Evolutionary conservation across 352 stramenopile genomes (phyloP), one percentile per base, ranked within the genome.

Genomic region (Phytopythium delawarense): DNA sequence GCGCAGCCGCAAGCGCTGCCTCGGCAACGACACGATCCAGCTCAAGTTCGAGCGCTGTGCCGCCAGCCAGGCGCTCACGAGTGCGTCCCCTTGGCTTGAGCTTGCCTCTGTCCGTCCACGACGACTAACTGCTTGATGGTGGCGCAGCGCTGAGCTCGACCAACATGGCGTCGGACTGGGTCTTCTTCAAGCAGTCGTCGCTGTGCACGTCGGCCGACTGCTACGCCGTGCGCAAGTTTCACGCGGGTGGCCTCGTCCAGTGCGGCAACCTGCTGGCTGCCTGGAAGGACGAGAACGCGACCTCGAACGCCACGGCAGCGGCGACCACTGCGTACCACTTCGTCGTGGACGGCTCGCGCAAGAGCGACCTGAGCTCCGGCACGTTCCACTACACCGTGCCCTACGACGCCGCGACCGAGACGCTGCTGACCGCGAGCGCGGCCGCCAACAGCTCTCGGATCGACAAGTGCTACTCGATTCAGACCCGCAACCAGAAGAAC

Each of bases 401-500:
- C 0, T 78, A 67, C 44, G 67, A 65, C 6, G 61, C 68, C 6
- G 57, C 66, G 6, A 55, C 51, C 20, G 37, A 63, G 34, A 37
- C 44, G 42, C 62, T 87, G 32, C 13, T 65, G 52, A 64, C 63
- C 1, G 49, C 54, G 20, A 69, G 67, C 59, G 59, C 65, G 34
- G 63, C 70, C 20, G 69, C 78, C 25, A 74, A 72, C 12, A 88
- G 70, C 50, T 71, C 66, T 7, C 64, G 67, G 44, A 76, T 91
- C 52, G 40, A 78, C 11, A 61, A 67, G 58, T 93, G 86, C 64
- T 92, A 89, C 62, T 68, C 75, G 30, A 64, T 91, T 20, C 84
- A 93, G 62, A 92, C 86, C 5, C 82, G 81, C 1, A 93, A 90
- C 67, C 72, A 91, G 11, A 70, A 73, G 4, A 79, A 84, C 34